Evolutionary conservation across 768 basidiomycete species (phyloP), one percentile per base, ranked within the genome.

Genomic region (Tulasnella sp.): DNA sequence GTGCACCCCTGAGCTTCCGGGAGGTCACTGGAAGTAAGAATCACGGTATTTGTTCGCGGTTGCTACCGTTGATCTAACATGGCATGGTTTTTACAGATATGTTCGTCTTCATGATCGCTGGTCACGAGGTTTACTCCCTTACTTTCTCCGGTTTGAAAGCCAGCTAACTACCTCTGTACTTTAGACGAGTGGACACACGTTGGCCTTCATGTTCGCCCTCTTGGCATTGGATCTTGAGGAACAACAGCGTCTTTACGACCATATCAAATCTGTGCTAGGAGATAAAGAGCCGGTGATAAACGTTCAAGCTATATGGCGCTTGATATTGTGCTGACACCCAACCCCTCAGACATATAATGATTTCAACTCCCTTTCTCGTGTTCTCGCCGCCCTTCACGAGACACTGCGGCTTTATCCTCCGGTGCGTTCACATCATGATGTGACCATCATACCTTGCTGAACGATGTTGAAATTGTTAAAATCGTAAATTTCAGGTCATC

Each of bases 161-260:
- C 7, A 9, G 4, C 24, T 24, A 52, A 27, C 5, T 52, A 11
- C 21, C 24, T 24, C 10, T 32, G 11, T 21, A 4, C 10, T 52
- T 10, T 24, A 61, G 52, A 61, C 60, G 11, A 55, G 27, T 8
- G 53, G 52, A 8, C 51, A 61, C n/a, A 42, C 60, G 2, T 29
- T 54, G 2, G 51, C 60, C 11, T 61, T 47, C 32, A 26, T 56
- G 32, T 49, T 61, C 11, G 60, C 42, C 3, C 17, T 45, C 4
- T 24, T 61, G 42, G 60, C 60, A 17, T 17, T 47, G n/a, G 27
- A 61, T 21, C 53, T 29, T 3, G 53, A 61, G n/a, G 23, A 34
- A 27, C 60, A 61, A 32, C 52, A 61, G 13, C 41, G 42, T 19
- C 26, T 61, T 13, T 61, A 61, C 53, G 26, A 47, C 7, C 51